These are phyloP conservation scores for Calycina herbarum DNA, from an alignment of 2,329 filamentous ascomycete species.

Conservation along the genomic window DNA sequence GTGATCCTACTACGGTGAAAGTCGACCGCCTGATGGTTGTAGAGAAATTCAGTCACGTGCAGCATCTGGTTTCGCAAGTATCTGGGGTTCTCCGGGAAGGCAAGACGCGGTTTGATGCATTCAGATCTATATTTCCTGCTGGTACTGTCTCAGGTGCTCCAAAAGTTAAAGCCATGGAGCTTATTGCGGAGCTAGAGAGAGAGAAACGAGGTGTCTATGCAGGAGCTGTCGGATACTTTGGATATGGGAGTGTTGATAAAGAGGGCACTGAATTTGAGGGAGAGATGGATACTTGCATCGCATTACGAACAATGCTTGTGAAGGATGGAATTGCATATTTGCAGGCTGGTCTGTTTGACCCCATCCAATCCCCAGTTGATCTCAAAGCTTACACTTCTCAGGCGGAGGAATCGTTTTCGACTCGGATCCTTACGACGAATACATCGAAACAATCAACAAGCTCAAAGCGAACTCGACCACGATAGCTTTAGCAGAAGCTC, in stretches of 20 bases:
- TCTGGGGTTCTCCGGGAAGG: slow-evolving; percentile 81
- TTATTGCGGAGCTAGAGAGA: slow-evolving; percentile 89
- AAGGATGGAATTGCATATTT: slow-evolving; percentile 91
- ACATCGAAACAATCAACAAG: slow-evolving; percentile 97
- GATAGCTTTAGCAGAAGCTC: slow-evolving; percentile 79
- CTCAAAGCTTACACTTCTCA: slow-evolving; percentile 31
- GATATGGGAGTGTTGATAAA: slow-evolving; percentile 71
- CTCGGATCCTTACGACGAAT: slow-evolving; percentile 87
- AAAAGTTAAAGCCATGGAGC: slow-evolving; percentile 94
- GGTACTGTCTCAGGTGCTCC: slow-evolving; percentile 94
- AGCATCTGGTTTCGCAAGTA: slow-evolving; percentile 95
- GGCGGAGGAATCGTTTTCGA: slow-evolving; percentile 93
- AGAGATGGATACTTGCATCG: slow-evolving; percentile 85
- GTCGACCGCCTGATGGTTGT: slow-evolving; percentile 95
- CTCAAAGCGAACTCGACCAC: slow-evolving; percentile 85
- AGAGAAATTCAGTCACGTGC: slow-evolving; percentile 93
- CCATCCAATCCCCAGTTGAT: not conserved
- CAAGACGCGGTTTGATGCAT: slow-evolving; percentile 91
- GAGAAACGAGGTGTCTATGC: slow-evolving; percentile 97
- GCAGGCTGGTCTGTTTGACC: slow-evolving; percentile 60
- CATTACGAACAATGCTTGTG: slow-evolving; percentile 81
- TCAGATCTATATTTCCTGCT: slow-evolving; percentile 94
- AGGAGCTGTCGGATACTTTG: slow-evolving; percentile 95
- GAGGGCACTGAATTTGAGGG: slow-evolving; percentile 68
- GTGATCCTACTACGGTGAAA: slow-evolving; percentile 82